Evolutionary conservation across 352 stramenopile species (phyloP).

Genomic region (Globisporangium polare): DNA sequence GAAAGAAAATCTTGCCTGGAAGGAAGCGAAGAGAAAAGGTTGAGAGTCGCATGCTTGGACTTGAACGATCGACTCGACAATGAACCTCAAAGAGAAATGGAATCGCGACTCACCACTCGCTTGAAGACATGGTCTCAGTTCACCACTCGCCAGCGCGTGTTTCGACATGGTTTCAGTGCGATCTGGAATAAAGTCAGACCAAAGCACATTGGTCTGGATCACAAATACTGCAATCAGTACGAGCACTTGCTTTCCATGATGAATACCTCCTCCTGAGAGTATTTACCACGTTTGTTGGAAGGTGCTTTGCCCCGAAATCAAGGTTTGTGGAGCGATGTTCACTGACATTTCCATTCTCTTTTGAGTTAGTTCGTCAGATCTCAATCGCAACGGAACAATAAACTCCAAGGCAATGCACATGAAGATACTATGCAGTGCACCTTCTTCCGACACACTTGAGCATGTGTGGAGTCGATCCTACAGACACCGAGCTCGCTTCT

Average conservation of each 20-base stretch:
- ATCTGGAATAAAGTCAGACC: background rate
- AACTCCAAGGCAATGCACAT: background rate
- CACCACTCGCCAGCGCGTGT: too few species aligned
- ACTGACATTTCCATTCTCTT: background rate
- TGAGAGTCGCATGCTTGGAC: too few species aligned
- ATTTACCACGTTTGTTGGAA: too few species aligned
- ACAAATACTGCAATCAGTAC: background rate
- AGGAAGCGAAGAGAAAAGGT: too few species aligned
- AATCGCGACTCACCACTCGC: too few species aligned
- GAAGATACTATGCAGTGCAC: background rate
- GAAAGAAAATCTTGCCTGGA: too few species aligned
- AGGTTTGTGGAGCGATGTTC: background rate
- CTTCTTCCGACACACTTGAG: background rate
- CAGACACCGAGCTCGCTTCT: slow-evolving; percentile 3
- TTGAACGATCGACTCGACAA: too few species aligned
- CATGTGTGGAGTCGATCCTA: background rate
- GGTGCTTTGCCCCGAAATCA: background rate
- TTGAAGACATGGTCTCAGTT: too few species aligned
- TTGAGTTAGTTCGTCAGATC: background rate
- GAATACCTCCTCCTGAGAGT: too few species aligned
- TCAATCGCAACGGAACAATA: background rate
- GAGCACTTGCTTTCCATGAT: background rate
- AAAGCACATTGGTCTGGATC: background rate
- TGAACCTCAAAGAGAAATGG: too few species aligned
- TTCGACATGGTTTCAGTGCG: background rate